These are phyloP conservation scores for Vairimorpha necatrix DNA, from an alignment of 371 early-diverging fungal species.

Conservation along the genomic window DNA sequence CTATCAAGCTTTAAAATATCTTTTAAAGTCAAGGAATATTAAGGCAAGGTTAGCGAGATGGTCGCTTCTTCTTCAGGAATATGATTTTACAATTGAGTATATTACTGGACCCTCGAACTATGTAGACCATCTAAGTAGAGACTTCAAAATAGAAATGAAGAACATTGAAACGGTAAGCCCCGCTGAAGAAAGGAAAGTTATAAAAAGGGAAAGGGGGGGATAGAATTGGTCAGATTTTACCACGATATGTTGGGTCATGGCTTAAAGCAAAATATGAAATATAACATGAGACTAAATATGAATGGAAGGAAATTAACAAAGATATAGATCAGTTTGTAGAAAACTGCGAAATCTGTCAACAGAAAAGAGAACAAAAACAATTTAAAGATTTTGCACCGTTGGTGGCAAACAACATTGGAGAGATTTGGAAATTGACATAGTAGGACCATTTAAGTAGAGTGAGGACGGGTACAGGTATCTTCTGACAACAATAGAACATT, in stretches of 20 bases:
- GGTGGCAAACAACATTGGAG: neutral
- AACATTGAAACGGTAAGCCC: neutral
- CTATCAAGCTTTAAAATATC: slow-evolving; percentile 20
- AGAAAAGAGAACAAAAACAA: neutral
- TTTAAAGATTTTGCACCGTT: neutral
- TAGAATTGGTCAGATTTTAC: neutral
- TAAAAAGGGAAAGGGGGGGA: neutral
- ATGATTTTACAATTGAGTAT: slow-evolving; percentile 25
- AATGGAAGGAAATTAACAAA: neutral
- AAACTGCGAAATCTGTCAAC: slow-evolving; percentile 22
- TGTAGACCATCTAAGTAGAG: slow-evolving; percentile 17
- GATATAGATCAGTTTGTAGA: slow-evolving; percentile 1
- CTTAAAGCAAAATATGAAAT: slow-evolving; percentile 17
- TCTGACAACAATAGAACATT: slow-evolving; percentile 7
- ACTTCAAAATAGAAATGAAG: neutral
- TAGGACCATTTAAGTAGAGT: slow-evolving; percentile 5
- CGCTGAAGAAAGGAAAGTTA: neutral
- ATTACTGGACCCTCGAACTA: slow-evolving; percentile 13
- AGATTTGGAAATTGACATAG: slow-evolving; percentile 27
- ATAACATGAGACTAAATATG: slow-evolving; percentile 12
- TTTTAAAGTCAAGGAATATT: slow-evolving; percentile 1
- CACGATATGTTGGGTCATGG: slow-evolving; percentile 12
- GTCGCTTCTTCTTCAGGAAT: slow-evolving; percentile 9
- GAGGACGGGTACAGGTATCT: slow-evolving; percentile 6
- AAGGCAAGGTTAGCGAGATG: neutral